Percentiles rank a stretch among this genome's conserved stretches.
phyloP scores from a whole-genome alignment of 306 rosid species.

The Trifolium fragiferum region DNA sequence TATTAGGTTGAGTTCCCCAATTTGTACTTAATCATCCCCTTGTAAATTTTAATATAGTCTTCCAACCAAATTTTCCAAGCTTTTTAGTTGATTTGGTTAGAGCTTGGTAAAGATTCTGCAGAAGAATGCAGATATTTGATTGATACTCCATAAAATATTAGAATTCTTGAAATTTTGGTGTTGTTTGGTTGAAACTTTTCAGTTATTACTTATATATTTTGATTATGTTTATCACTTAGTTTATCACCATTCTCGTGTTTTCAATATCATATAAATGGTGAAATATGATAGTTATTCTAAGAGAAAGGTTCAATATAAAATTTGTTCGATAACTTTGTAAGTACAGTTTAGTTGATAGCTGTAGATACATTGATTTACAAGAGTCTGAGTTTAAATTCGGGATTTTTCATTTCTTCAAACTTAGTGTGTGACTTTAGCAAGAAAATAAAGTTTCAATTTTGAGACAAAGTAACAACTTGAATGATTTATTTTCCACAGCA shows the following conservation, averaged over 20 bases:
- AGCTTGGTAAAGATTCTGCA: constrained; percentile 70
- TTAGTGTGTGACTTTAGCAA: no score
- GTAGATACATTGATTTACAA: no score
- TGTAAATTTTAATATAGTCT: constrained; percentile 77
- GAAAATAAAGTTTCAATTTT: no score
- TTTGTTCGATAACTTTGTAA: no score
- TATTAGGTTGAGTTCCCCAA: constrained; percentile 58
- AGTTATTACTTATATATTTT: background rate
- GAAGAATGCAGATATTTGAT: constrained; percentile 75
- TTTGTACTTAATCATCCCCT: constrained; percentile 49
- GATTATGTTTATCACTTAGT: background rate
- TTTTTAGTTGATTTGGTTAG: constrained; percentile 48
- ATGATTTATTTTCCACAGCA: background rate
- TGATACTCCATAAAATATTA: constrained; percentile 48
- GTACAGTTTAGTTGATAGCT: no score
- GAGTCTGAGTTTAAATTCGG: no score
- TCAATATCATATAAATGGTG: no score
- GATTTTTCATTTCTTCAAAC: no score
- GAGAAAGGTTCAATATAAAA: no score
- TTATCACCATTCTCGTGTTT: background rate
- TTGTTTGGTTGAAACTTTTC: background rate
- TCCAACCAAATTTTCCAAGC: constrained; percentile 58
- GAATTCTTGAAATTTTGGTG: constrained; percentile 6
- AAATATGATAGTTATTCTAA: no score
- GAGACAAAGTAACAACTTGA: no score